Base-by-base conservation (phyloP, 495 filamentous ascomycete genomes). In the Penicillium maclennaniae region DNA sequence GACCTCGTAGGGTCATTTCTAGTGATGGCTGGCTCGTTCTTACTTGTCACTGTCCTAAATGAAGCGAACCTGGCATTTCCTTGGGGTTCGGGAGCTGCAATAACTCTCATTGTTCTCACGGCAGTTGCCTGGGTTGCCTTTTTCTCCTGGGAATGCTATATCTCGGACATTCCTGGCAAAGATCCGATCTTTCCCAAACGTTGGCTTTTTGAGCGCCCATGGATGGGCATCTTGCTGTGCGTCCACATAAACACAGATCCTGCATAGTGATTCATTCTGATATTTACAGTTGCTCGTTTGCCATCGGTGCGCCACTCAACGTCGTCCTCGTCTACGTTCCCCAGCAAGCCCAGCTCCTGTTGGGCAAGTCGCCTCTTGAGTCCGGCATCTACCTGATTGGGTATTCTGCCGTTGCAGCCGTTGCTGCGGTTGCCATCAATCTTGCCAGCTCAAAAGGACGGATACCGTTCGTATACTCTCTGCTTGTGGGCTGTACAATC, bases 321-420 rank as follows among this genome's bases (percentile, higher is more conserved):
- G 45, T 66, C n/a, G 60, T 66, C 8, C 68, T 85, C 5, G 75
- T 86, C 36, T 76, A 80, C 43, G 69, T 87, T 7, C 82, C 84
- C 5, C 76, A 84, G 51, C 76, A 80, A 41, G 80, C 85, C 28
- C 82, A 86, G 50, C 69, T 83, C 23, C 75, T 84, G 15, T 74
- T 81, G 44, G 68, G 62, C 8, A 53, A 62, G 43, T 72, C 72
- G n/a, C 63, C 72, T 19, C 54, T 71, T 10, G 56, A 57, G n/a
- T 60, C 85, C 0, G 86, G 84, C 15, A 62, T 85, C 15, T 72
- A 82, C 27, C 65, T 89, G 25, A 70, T 86, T 5, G 81, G 81
- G 2, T 74, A 77, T 68, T 19, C 66, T 62, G 41, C 79, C 60
- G 28, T 78, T 45, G 63, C 66, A 2, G 60, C 81, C 4, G 60